Base-by-base conservation (phyloP, 352 stramenopile species). In the Blastocystis sp. region DNA sequence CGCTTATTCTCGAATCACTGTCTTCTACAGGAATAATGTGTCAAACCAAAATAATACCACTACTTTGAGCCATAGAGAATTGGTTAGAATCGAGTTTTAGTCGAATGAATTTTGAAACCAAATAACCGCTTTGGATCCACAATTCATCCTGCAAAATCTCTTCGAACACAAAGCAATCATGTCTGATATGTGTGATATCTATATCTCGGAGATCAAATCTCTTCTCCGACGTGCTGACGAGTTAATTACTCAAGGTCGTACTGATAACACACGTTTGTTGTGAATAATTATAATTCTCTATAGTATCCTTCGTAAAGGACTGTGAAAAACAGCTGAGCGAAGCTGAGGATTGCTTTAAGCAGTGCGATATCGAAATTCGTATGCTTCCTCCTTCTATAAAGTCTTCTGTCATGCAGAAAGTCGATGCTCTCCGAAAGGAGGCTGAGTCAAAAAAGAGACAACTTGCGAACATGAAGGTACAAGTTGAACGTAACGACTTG, bases 111-210 rank as follows among this genome's bases (percentile, higher is more conserved):
- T 20, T 18, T 20, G 39, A 56, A 2, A n/a, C 73, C 73, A 47
- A 65, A 85, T 54, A 13, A 30, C 73, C 73, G 73, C 43, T 85
- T 85, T 43, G 24, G 26, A 78, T 56, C 20, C 11, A 18, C 34
- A 78, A 20, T 56, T n/a, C 66, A 78, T 78, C 56, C 39, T 78
- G 30, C 34, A 47, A 75, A 75, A 39, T 43, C 37, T 59, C 50
- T n/a, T 59, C 50, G 50, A 59, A 59, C 13, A n/a, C 13, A 41
- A 18, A 55, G 39, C 34, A 62, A n/a, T 34, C 66, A 85, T 85
- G 73, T 68, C 73, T n/a, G 73, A 85, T 85, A 85, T 85, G 73
- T 64, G 50, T 64, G 73, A 85, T 45, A 85, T 85, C 41, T 85
- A 85, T 53, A 85, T 85, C 43, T 85, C 73, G 73, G 73, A 85